phyloP scores from a whole-genome alignment of 2,329 filamentous ascomycete species.

The Fusarium nematophilum region DNA sequence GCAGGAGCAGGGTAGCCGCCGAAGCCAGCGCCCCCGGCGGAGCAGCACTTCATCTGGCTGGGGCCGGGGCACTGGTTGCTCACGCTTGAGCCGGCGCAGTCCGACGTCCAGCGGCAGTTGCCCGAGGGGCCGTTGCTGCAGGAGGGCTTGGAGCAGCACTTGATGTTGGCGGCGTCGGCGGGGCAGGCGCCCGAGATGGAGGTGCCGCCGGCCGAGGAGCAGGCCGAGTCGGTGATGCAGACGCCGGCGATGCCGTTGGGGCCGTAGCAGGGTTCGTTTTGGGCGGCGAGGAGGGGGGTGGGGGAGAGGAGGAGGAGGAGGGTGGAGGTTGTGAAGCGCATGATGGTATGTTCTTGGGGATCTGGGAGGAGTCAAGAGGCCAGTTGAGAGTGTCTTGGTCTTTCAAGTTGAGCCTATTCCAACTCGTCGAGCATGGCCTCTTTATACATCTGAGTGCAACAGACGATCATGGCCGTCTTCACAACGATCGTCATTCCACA shows the following conservation, averaged over 20 bases:
- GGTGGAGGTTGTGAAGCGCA: slow-evolving; percentile 28
- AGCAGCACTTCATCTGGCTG: slow-evolving; percentile 54
- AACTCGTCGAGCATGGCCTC: not conserved
- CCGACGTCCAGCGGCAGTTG: slow-evolving; percentile 53
- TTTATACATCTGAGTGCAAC: slow-evolving; percentile 10
- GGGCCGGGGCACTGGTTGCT: slow-evolving; percentile 54
- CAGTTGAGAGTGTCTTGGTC: not conserved
- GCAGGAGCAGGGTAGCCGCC: slow-evolving; percentile 50
- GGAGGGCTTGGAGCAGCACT: slow-evolving; percentile 55
- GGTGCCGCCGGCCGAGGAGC: slow-evolving; percentile 51
- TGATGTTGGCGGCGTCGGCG: slow-evolving; percentile 50
- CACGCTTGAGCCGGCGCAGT: slow-evolving; percentile 49
- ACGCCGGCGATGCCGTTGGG: slow-evolving; percentile 46
- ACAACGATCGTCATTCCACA: not conserved
- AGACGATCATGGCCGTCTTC: not conserved
- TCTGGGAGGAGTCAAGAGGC: not conserved
- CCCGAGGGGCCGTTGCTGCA: slow-evolving; percentile 48
- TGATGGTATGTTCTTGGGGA: slow-evolving; percentile 18
- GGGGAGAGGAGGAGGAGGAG: slow-evolving; percentile 31
- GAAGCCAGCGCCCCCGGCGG: slow-evolving; percentile 45
- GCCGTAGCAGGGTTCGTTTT: slow-evolving; percentile 49
- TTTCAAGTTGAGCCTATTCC: not conserved
- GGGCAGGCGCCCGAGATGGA: slow-evolving; percentile 53
- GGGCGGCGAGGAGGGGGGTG: slow-evolving; percentile 37
- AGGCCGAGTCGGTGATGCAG: slow-evolving; percentile 52